These are phyloP conservation scores for Myriosclerotinia duriaeana DNA, from an alignment of 2,329 filamentous ascomycete genomes.

Conservation along the genomic window DNA sequence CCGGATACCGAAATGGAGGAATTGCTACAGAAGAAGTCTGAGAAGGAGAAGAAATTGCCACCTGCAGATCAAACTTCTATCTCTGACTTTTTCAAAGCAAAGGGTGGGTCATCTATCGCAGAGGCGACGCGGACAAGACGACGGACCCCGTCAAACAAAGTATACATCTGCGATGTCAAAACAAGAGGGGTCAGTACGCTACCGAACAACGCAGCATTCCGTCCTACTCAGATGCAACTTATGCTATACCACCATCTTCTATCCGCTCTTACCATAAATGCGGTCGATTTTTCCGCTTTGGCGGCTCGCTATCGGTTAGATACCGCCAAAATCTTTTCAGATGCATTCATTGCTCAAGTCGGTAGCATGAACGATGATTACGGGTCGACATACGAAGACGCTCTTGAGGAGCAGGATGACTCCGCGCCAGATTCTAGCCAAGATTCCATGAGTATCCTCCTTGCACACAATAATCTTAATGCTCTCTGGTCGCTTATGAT, in stretches of 20 bases:
- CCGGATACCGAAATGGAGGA: slow-evolving; percentile 69
- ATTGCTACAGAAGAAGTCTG: slow-evolving; percentile 33
- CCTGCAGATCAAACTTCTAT: slow-evolving; percentile 38
- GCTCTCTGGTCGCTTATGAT: slow-evolving; percentile 65
- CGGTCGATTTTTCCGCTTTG: slow-evolving; percentile 67
- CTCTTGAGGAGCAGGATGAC: slow-evolving; percentile 36
- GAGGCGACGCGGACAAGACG: slow-evolving; percentile 27
- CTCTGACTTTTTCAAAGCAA: slow-evolving; percentile 36
- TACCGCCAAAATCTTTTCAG: slow-evolving; percentile 66
- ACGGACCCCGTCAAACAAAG: slow-evolving; percentile 36
- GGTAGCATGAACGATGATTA: slow-evolving; percentile 65
- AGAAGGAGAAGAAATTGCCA: slow-evolving; percentile 40
- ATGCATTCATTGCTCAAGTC: slow-evolving; percentile 75
- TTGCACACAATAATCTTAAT: slow-evolving; percentile 58
- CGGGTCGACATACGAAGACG: slow-evolving; percentile 51
- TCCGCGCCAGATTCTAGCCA: slow-evolving; percentile 33
- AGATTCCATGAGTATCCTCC: slow-evolving; percentile 45
- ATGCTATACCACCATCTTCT: slow-evolving; percentile 87
- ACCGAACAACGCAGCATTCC: slow-evolving; percentile 61
- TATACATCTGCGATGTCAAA: slow-evolving; percentile 89
- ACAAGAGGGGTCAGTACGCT: slow-evolving; percentile 67
- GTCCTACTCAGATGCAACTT: slow-evolving; percentile 80
- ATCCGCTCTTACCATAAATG: slow-evolving; percentile 69
- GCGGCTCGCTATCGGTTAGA: slow-evolving; percentile 72
- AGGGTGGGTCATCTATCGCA: slow-evolving; percentile 27